Base-by-base conservation (phyloP, 2,329 filamentous ascomycete species). In the Cordyceps pruinosa region DNA sequence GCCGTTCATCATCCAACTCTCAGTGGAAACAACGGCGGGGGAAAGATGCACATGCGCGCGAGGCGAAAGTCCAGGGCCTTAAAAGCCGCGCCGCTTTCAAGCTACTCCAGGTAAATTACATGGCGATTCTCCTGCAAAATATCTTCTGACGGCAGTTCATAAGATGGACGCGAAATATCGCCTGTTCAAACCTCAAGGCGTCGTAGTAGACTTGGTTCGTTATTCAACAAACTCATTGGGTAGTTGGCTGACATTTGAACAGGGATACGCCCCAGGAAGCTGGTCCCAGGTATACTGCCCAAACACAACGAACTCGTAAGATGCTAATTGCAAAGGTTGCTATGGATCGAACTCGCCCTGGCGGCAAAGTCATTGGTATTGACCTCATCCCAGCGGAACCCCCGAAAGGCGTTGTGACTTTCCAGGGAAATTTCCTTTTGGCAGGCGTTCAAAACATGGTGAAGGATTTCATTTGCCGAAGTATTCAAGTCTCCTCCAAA, bases 41-140 rank as follows among this genome's bases (percentile, higher is more conserved):
- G 39, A 80, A 73, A 41, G 94, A 99, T 73, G 73, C 72, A 19
- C 96, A 85, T 69, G 82, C 87, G 0, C 83, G 82, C 57, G 83
- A 88, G 64, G 92, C 94, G 46, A 88, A 85, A 66, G 84, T 95
- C 2, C 81, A 88, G 63, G 87, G 87, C 0, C 75, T 97, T 58
- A 97, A 93, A 72, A 95, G 90, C 65, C 84, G 94, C 61, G 94
- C 94, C 26, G 94, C 92, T 0, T 97, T 94, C 72, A 99, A 99
- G 72, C 77, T 99, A 10, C 73, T 97, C 19, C 89, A 97, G 78
- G 90, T 90, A 68, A 32, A 66, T 12, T 30, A n/a, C 10, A 39
- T 30, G 17, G n/a, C 17, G 13, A 30, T 13, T 6, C 8, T 42
- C 21, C 21, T 5, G 17, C 19, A 42, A 42, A 28, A 6, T 44